Evolutionary conservation across 192 early-diverging fungal genomes (phyloP), one percentile per base, ranked within the genome.

Genomic region (Podila epicladia): DNA sequence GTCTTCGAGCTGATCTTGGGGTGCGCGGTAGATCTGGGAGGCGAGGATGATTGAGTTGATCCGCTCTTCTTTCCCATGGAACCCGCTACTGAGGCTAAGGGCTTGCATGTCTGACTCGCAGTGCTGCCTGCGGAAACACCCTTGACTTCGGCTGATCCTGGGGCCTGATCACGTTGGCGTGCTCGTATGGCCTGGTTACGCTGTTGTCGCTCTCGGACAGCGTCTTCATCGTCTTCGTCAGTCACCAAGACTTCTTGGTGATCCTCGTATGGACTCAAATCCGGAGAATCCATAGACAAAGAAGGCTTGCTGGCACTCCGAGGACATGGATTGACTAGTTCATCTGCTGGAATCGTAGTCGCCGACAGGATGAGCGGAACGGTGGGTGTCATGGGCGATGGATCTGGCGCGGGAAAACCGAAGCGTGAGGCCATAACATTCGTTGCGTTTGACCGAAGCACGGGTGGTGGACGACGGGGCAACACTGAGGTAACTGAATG

Each of bases 221-320:
- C 24, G 19, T 55, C 53, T 26, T 55, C 53, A 11, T 55, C 53
- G 53, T 55, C 53, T 17, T 55, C 53, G 4, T 55, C 53, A 3
- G 53, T 55, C 12, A 70, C 69, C 19, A 78, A 48, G 1, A 78
- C 65, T 13, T 79, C 76, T 64, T 79, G 76, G 13, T 79, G 59
- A 61, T 33, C 60, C 32, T 79, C 70, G 45, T 38, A 72, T 4
- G 67, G 49, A 55, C 20, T n/a, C 12, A 55, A 20, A 55, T 26
- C 24, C 22, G n/a, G 4, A 55, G n/a, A 12, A n/a, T 2, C 8
- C 53, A 55, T 20, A 22, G 53, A 2, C 22, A 26, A 26, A 26
- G 53, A 55, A 24, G 22, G 53, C 53, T 55, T 55, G 9, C 6
- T 55, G 24, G 53, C 3, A 24, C 24, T 2, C 20, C 19, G 33